Percentiles rank a stretch among this genome's conserved stretches.
phyloP scores from a whole-genome alignment of 305 asterid genomes.

The Striga hermonthica region DNA sequence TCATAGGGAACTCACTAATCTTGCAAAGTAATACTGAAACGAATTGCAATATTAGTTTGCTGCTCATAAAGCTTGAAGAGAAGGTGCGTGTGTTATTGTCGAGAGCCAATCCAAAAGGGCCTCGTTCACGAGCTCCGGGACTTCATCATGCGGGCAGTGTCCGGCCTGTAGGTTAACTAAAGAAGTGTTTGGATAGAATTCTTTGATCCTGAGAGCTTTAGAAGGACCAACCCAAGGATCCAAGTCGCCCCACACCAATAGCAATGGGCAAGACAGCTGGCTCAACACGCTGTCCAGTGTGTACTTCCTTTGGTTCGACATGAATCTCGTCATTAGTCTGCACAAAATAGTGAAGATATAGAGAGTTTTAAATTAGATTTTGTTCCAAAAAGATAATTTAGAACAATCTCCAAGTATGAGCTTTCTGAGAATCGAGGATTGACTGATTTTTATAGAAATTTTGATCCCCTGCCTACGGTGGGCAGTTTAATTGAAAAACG shows the following conservation, averaged over 20 bases:
- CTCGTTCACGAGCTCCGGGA: conserved; percentile 77
- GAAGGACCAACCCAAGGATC: conserved; percentile 96
- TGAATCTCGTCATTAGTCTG: conserved; percentile 79
- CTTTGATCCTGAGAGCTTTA: conserved; percentile 75
- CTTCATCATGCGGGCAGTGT: conserved; percentile 97
- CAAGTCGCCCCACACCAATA: conserved; percentile 84
- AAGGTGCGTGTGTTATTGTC: conserved; percentile 35
- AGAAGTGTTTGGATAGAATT: conserved; percentile 62
- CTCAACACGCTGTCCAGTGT: conserved; percentile 67
- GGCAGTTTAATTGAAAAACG: too few relatives aligned
- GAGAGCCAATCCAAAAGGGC: conserved; percentile 78
- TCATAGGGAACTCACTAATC: too few relatives aligned
- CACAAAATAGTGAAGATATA: neutral
- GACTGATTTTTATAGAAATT: too few relatives aligned
- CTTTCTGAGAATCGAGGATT: too few relatives aligned
- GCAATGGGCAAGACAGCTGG: conserved; percentile 76
- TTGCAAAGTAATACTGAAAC: too few relatives aligned
- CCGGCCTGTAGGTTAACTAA: conserved; percentile 81
- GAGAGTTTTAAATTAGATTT: too few relatives aligned
- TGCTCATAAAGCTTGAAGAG: conserved; percentile 43
- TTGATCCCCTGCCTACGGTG: too few relatives aligned
- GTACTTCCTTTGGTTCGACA: conserved; percentile 75
- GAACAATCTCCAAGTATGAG: too few relatives aligned
- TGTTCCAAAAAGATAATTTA: too few relatives aligned
- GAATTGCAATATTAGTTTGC: too few relatives aligned